These are phyloP conservation scores for Sodiomyces alkalinus DNA, from an alignment of 2,329 filamentous ascomycete species.

Conservation along the genomic window DNA sequence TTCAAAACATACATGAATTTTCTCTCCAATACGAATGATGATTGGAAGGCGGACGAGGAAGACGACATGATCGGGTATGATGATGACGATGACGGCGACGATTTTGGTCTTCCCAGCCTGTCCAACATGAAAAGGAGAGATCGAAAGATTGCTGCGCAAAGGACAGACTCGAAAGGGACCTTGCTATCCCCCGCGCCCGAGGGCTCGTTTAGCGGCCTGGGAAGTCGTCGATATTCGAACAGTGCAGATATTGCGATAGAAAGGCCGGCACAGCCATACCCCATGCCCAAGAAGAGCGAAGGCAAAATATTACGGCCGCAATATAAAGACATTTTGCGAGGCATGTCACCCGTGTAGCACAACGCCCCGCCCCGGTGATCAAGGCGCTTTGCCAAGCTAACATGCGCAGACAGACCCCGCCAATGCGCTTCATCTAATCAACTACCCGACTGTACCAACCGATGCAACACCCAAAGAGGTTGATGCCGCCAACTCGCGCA, in stretches of 20 bases:
- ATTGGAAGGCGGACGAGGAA: conserved; percentile 62
- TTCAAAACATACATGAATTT: conserved; percentile 68
- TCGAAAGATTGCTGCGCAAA: conserved; percentile 32
- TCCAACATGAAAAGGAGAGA: conserved; percentile 75
- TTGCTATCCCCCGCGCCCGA: conserved; percentile 20
- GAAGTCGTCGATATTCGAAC: conserved; percentile 52
- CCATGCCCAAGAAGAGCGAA: conserved; percentile 75
- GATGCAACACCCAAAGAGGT: conserved; percentile 70
- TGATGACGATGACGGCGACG: conserved; percentile 77
- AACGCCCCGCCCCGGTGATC: too few species aligned
- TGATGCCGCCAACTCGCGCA: conserved; percentile 73
- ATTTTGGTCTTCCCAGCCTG: conserved; percentile 87
- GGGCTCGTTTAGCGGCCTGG: conserved; percentile 20
- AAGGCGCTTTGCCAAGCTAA: neutral
- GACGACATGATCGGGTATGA: conserved; percentile 69
- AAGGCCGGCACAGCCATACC: conserved; percentile 67
- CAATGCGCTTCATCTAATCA: conserved; percentile 88
- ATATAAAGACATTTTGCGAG: conserved; percentile 87
- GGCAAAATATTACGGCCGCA: conserved; percentile 93
- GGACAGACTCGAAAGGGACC: conserved; percentile 14
- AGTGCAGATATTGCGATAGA: conserved; percentile 93
- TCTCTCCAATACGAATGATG: conserved; percentile 65
- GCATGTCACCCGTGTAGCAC: conserved; percentile 23
- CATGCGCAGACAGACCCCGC: conserved; percentile 47
- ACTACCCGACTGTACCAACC: conserved; percentile 59